Evolutionary conservation across 116 monocot species (phyloP), one percentile per base, ranked within the genome.

Genomic region (Zostera marina): DNA sequence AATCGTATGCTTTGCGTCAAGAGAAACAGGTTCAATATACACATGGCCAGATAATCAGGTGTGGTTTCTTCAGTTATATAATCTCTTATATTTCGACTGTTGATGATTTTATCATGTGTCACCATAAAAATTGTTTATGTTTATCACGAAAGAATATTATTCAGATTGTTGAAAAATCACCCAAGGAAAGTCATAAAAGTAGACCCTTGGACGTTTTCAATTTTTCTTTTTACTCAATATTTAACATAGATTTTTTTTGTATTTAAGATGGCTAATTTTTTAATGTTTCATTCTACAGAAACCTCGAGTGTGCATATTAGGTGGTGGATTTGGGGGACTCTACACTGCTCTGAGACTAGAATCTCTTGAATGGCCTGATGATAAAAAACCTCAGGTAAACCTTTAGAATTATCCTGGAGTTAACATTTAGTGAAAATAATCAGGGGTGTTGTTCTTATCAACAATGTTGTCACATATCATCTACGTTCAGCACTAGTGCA

Each of bases 271-370:
- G 32, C 4, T 32, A 32, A 32, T 32, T 32, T 2, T 5, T 32
- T 32, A 5, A 32, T 32, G 32, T 32, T 32, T 32, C 32, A 32
- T 32, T 5, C 5, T 3, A 32, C 32, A 32, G 32, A 32, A 32
- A 59, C 93, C 93, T 43, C 74, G 88, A 54, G 74, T 94, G 0
- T 94, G 93, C 60, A 88, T 94, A 73, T 65, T 94, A 66, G 94
- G 94, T 22, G 94, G 94, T 69, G 94, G 94, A 75, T 94, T 94
- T 82, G 94, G 94, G 10, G 94, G 94, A 22, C 58, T 94, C 38
- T 85, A 94, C 62, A 88, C 94, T 62, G 85, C 94, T 63, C 56
- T 94, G 42, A 79, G 94, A 67, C 62, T 94, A 60, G 94, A 88
- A 60, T 88, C 94, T 73, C 94, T 94, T 69, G 63, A 82, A 43